A percentile compares a stretch with the other conserved stretches of the same genome.
These are phyloP conservation scores for Paramecium primaurelia DNA, from an alignment of 73 alveolate species.

Conservation along the genomic window DNA sequence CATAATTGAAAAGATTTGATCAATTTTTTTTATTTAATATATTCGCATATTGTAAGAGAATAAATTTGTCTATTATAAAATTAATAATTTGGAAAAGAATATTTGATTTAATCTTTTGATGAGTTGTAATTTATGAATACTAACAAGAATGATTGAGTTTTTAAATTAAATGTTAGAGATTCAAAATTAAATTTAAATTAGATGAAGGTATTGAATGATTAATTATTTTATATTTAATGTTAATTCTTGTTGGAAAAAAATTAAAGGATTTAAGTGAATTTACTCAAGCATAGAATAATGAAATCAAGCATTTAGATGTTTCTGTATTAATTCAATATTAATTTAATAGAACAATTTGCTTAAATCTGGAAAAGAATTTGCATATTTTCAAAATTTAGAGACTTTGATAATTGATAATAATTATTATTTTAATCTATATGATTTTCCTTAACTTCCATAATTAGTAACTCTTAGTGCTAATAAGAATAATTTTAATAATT, in stretches of 20 bases:
- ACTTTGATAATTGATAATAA: conserved; percentile 32
- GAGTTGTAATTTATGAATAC: no score
- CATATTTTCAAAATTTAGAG: neutral
- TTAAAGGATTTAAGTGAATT: neutral
- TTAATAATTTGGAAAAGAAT: no score
- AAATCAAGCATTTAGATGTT: conserved; percentile 8
- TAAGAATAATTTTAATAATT: conserved; percentile 27
- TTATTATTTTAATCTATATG: conserved; percentile 12
- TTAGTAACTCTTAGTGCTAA: conserved; percentile 10
- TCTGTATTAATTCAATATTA: neutral
- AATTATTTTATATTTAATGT: neutral
- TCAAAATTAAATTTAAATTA: neutral
- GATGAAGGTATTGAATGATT: neutral
- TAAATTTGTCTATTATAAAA: no score
- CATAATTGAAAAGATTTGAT: no score
- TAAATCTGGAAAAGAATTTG: conserved; percentile 21
- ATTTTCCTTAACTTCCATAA: neutral
- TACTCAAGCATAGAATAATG: neutral
- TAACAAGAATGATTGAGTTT: neutral
- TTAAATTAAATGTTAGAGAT: no score
- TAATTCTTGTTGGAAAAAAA: conserved; percentile 18
- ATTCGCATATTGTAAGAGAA: no score
- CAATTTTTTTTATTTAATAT: no score
- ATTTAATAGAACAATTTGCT: neutral
- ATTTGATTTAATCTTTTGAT: no score